Conservation (phyloP, 2,329 filamentous ascomycete species). For the Torrubiellomyces zombiae region DNA sequence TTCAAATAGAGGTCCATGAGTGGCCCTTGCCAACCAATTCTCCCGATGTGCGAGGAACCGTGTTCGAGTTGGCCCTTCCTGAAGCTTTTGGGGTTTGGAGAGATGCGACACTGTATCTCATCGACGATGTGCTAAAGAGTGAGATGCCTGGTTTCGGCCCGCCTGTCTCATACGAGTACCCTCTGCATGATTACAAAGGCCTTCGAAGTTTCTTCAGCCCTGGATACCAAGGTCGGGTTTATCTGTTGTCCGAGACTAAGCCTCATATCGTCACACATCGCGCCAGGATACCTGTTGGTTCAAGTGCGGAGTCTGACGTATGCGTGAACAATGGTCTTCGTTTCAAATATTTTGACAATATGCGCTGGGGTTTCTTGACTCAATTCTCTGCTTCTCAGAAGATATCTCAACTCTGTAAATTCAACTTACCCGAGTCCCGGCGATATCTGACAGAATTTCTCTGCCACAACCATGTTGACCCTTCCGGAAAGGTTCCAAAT, state of each 20-base stretch:
- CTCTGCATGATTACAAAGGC: conserved; percentile 3
- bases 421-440: conserved; percentile 5
- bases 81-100: conserved; percentile 28
- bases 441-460: conserved; percentile 6
- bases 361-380: background rate
- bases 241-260: conserved; percentile 8
- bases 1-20: conserved; percentile 34
- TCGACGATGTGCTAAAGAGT: conserved; percentile 19
- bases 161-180: no score
- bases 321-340: conserved; percentile 10
- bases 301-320: conserved; percentile 5
- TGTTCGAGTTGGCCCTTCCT: conserved; percentile 37
- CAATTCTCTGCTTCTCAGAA: background rate
- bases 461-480: background rate
- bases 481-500: conserved; percentile 23
- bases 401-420: conserved; percentile 5
- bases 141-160: no score
- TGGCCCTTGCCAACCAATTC: conserved; percentile 32
- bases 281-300: background rate
- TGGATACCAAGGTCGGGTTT: conserved; percentile 1
- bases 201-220: conserved; percentile 3
- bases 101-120: conserved; percentile 25
- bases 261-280: conserved; percentile 7
- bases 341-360: conserved; percentile 7
- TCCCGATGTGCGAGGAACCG: conserved; percentile 22